Base-by-base conservation (phyloP, 257 asterid species). In the Przewalskia tangutica region DNA sequence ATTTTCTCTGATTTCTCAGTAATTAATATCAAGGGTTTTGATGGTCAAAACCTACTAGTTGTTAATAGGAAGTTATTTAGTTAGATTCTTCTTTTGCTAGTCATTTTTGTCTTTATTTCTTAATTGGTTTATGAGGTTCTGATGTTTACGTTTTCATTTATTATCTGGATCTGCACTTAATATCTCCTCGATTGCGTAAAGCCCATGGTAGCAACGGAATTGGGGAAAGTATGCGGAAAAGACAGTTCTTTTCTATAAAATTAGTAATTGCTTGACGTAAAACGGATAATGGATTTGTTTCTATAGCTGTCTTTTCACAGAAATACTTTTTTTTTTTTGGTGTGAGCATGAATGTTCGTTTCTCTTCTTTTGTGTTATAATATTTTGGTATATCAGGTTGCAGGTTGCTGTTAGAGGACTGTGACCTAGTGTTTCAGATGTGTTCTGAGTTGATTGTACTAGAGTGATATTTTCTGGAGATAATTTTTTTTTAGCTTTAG, bases 391-490 rank as follows among this genome's bases (percentile, higher is more conserved):
- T 23, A 50, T 8, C 36, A 13, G 59, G 53, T 54, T 73, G 80
- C 80, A 75, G 80, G 62, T 14, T 75, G 44, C 2, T 48, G 50
- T 23, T 75, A 50, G 80, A 73, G 60, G 60, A 50, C 59, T 23
- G 68, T 60, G 66, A 79, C 34, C 71, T 54, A 64, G 79, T 65
- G 70, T 67, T n/a, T 82, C 58, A 38, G 82, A 67, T 85, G 86
- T 81, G 82, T 80, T 82, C n/a, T 12, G 4, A 10, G 76, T 54
- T 84, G 78, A 48, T 75, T 82, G 80, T 50, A 50, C 27, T 75
- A 20, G 78, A 63, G 60, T 65, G 78, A 65, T 66, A 44, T 70
- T 51, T 64, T 46, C 9, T 32, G 58, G 36, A 62, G 65, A 65
- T 65, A 40, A 36, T n/a, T n/a, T n/a, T n/a, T n/a, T n/a, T 51